Base-by-base conservation (phyloP, 768 basidiomycete species). In the Trametes villosa region DNA sequence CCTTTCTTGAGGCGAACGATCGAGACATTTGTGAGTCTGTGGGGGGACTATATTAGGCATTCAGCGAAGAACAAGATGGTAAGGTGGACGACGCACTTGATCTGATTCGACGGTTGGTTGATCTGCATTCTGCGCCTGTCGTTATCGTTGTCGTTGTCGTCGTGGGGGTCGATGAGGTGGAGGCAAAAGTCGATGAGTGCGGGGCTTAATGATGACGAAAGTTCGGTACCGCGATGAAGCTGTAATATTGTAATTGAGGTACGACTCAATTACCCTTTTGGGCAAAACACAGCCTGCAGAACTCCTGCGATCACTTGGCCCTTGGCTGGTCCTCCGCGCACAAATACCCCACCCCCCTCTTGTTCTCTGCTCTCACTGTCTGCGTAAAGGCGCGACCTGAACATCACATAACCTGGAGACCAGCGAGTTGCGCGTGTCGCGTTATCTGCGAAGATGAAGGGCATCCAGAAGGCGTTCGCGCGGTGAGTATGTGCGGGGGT, bases 1-100 rank as follows among this genome's bases (percentile, higher is more conserved):
- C 91, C 94, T 73, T 98, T 98, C 82, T 95, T 97, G 50, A 97
- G 80, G 46, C 95, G 87, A 34, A 99, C 97, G 73, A 98, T 85
- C 38, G 94, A 94, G 59, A 98, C 96, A 71, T 99, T 99, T 8
- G 97, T 99, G 42, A 99, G 80, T 75, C 96, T 98, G 75, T 41
- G 66, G 55, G 17, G 22, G 46, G 49, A 55, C 15, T 45, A 38
- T 4, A 24, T 56, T 46, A 52, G 40, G 54, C 53, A 52, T 52
- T 47, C 61, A 67, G 68, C 52, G 40, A 38, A 38, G 30, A 53
- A 20, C 15, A 31, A 29, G 29, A 38, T 18, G 41, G 22, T 33
- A 57, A 41, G 34, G 60, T 30, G 53, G 53, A n/a, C 29, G 36
- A 55, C 65, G 53, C 67, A 91, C 92, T 92, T 94, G 74, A 94